A percentile compares a stretch with the other conserved stretches of the same genome.
phyloP scores from a whole-genome alignment of 768 basidiomycete species.

The Terana coerulea region DNA sequence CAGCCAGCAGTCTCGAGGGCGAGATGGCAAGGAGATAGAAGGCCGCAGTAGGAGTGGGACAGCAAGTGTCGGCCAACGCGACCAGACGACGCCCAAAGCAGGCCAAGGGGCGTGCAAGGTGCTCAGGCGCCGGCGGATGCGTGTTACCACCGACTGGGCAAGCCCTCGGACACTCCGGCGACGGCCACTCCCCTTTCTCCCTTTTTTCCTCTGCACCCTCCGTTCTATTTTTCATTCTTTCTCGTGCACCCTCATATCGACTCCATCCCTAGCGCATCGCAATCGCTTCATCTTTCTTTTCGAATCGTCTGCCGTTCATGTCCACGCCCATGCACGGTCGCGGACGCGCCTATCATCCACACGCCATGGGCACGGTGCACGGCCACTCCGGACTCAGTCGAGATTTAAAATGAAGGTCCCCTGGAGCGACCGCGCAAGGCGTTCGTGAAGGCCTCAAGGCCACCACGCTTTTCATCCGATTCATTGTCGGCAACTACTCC shows the following conservation, averaged over 20 bases:
- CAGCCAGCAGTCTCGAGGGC: background rate
- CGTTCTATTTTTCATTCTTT: background rate
- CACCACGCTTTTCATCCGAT: background rate
- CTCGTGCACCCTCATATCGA: background rate
- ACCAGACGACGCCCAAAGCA: constrained; percentile 22
- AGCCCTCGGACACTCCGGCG: constrained; percentile 13
- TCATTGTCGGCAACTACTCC: background rate
- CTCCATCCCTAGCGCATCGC: background rate
- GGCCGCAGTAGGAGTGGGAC: constrained; percentile 5
- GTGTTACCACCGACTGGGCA: constrained; percentile 12
- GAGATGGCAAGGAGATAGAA: constrained; percentile 3
- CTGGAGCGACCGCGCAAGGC: too few species aligned
- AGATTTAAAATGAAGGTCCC: too few species aligned
- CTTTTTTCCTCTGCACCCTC: background rate
- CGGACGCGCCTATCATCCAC: background rate
- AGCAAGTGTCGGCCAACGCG: constrained; percentile 23
- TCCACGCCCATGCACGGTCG: background rate
- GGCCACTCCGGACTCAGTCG: background rate
- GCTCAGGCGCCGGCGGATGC: constrained; percentile 10
- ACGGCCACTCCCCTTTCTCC: constrained; percentile 1
- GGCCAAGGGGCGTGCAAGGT: constrained; percentile 10
- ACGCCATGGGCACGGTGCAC: background rate
- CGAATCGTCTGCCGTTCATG: background rate
- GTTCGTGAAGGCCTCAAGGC: background rate
- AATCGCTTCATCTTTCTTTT: background rate